A percentile compares a stretch with the other conserved stretches of the same genome.
Conservation (phyloP, 2,329 filamentous ascomycete genomes). For the Elsinoe batatas region DNA sequence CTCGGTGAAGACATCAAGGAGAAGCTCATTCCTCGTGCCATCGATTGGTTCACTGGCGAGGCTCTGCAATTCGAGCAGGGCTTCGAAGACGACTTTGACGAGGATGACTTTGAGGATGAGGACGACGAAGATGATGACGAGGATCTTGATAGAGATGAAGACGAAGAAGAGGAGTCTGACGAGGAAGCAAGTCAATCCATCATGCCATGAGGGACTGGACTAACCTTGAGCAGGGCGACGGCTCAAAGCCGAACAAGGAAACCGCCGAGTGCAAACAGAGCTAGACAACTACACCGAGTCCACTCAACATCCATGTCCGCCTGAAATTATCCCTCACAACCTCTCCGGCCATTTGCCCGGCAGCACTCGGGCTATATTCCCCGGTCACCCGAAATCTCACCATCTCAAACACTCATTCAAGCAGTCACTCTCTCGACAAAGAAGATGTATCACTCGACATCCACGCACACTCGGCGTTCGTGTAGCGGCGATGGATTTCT, state of each 20-base stretch:
- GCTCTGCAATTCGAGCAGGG: constrained; percentile 93
- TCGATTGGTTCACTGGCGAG: constrained; percentile 99
- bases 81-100: constrained; percentile 73
- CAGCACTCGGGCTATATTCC: background rate
- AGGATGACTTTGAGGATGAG: constrained; percentile 79
- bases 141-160: constrained; percentile 72
- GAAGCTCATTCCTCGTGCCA: constrained; percentile 95
- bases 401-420: constrained; percentile 2
- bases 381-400: background rate
- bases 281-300: constrained; percentile 34
- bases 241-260: constrained; percentile 85
- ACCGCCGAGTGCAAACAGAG: constrained; percentile 94
- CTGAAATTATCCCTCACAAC: background rate
- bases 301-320: background rate
- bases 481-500: constrained; percentile 9
- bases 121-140: constrained; percentile 86
- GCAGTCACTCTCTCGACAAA: constrained; percentile 5
- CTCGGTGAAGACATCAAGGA: constrained; percentile 99
- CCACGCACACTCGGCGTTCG: constrained; percentile 5
- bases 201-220: constrained; percentile 13
- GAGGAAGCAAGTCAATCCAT: constrained; percentile 35
- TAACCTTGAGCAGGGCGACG: constrained; percentile 57
- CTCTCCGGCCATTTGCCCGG: background rate
- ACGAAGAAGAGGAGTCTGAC: constrained; percentile 47
- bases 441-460: background rate